phyloP scores from a whole-genome alignment of 306 rosid genomes.

The Sechiopsis laciniata region DNA sequence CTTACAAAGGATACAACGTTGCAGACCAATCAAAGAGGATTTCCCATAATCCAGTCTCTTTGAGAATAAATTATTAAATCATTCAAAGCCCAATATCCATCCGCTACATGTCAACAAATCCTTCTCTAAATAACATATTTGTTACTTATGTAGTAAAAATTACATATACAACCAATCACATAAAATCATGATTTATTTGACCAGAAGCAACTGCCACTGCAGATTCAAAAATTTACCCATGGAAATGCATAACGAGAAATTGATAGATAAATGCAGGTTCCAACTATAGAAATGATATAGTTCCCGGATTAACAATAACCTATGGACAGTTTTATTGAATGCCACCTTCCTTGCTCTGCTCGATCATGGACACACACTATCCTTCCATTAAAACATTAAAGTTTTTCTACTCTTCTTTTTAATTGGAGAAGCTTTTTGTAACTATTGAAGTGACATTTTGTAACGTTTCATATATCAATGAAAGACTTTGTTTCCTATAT shows the following conservation, averaged over 20 bases:
- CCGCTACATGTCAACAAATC: background rate
- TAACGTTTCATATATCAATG: too few relatives aligned
- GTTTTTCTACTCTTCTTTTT: too few relatives aligned
- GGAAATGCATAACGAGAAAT: background rate
- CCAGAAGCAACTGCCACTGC: background rate
- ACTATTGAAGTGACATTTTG: too few relatives aligned
- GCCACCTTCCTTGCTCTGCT: too few relatives aligned
- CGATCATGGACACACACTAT: too few relatives aligned
- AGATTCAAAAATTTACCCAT: background rate
- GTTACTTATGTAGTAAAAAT: background rate
- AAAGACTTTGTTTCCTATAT: too few relatives aligned
- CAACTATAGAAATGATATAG: background rate
- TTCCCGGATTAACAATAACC: too few relatives aligned
- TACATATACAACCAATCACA: background rate
- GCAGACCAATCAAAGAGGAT: background rate
- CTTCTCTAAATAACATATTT: background rate
- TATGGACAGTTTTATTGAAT: too few relatives aligned
- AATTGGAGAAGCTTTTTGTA: too few relatives aligned
- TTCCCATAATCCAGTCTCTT: background rate
- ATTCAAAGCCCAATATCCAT: constrained; percentile 7
- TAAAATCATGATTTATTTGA: background rate
- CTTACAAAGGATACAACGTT: constrained; percentile 2
- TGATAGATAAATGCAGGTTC: background rate
- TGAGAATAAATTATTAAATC: background rate
- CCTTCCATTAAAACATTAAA: too few relatives aligned